These are phyloP conservation scores for Polysphondylium violaceum DNA, from an alignment of 78 protist species.

Conservation along the genomic window DNA sequence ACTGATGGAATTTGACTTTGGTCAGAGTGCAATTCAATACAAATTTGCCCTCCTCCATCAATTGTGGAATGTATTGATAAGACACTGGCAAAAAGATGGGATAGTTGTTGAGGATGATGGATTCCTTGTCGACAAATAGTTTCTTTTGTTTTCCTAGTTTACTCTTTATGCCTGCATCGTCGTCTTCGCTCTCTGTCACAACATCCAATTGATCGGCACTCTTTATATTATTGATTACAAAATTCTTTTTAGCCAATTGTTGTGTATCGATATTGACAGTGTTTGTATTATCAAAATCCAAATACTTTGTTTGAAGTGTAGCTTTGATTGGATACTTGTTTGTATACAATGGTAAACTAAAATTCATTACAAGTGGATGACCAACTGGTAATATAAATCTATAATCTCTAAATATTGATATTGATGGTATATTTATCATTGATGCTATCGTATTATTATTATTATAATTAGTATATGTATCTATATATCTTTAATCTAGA, in stretches of 20 bases:
- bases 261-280: background rate
- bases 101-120: slow-evolving; percentile 10
- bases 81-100: slow-evolving; percentile 45
- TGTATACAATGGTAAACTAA: slow-evolving; percentile 53
- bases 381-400: slow-evolving; percentile 37
- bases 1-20: slow-evolving; percentile 64
- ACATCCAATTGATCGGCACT: background rate
- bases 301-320: background rate
- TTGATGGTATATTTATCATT: slow-evolving; percentile 17
- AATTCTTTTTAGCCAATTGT: background rate
- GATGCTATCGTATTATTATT: too few species aligned
- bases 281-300: slow-evolving; percentile 10
- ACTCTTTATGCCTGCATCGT: too few species aligned
- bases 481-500: too few species aligned
- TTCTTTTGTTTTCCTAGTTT: background rate
- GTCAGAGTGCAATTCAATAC: slow-evolving; percentile 25
- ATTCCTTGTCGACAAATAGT: slow-evolving; percentile 2
- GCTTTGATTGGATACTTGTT: slow-evolving; percentile 41
- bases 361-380: slow-evolving; percentile 51
- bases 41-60: slow-evolving; percentile 77
- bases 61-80: slow-evolving; percentile 64
- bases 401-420: slow-evolving; percentile 30
- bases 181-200: background rate
- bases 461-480: too few species aligned
- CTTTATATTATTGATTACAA: slow-evolving; percentile 10